Percentiles rank a stretch among this genome's conserved stretches.
These are phyloP conservation scores for Lasiosphaeriaceae sp. DNA, from an alignment of 495 filamentous ascomycete species.

Conservation along the genomic window DNA sequence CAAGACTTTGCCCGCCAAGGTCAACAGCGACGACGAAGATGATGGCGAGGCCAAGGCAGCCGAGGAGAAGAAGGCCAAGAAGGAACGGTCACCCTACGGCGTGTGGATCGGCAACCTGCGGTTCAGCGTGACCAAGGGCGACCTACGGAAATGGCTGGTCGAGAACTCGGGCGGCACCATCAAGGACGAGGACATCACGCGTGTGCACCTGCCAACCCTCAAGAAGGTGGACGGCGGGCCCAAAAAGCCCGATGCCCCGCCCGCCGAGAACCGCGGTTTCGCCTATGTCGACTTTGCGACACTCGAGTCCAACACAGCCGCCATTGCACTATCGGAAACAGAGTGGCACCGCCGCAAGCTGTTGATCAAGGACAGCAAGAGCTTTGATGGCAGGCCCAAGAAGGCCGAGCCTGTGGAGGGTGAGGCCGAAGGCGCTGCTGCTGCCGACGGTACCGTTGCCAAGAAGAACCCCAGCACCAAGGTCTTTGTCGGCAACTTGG, in stretches of 20 bases:
- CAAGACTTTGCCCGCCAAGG: conserved; percentile 46
- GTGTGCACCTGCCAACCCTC: conserved; percentile 71
- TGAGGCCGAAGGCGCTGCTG: conserved; percentile 15
- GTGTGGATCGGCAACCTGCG: conserved; percentile 95
- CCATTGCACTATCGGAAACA: conserved; percentile 75
- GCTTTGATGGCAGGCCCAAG: conserved; percentile 70
- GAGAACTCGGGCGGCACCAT: conserved; percentile 60
- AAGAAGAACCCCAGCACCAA: conserved; percentile 63
- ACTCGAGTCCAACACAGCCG: conserved; percentile 61
- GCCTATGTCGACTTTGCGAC: conserved; percentile 90
- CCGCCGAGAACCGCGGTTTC: conserved; percentile 69
- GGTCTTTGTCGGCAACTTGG: conserved; percentile 89
- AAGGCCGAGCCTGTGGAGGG: conserved; percentile 34
- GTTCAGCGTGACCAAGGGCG: conserved; percentile 68
- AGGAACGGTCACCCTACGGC: conserved; percentile 71
- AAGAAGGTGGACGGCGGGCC: conserved; percentile 25
- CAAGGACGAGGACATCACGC: conserved; percentile 65
- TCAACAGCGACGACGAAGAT: conserved; percentile 38
- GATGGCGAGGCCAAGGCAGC: conserved; percentile 23
- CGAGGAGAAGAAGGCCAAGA: conserved; percentile 37
- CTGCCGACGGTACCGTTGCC: conserved; percentile 11
- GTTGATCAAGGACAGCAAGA: conserved; percentile 87
- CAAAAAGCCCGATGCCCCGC: conserved; percentile 26
- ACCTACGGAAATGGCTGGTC: conserved; percentile 73
- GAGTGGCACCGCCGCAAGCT: conserved; percentile 70